Percentiles rank a stretch among this genome's conserved stretches.
Conservation (phyloP, 108 stramenopile species). For the Phaeodactylum tricornutum region DNA sequence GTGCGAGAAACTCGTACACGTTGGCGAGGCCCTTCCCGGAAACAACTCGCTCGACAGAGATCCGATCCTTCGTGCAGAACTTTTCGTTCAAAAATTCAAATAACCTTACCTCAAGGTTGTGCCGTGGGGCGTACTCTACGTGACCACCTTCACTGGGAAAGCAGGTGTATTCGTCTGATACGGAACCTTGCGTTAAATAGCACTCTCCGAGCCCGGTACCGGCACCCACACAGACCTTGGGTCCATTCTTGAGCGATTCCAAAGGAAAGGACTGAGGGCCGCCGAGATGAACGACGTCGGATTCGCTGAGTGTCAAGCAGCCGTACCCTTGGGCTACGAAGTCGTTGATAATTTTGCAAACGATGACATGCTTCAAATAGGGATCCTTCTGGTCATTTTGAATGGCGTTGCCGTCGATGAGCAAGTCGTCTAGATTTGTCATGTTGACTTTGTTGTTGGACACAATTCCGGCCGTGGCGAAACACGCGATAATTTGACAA, state of each 20-base stretch:
- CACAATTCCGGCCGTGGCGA: constrained; percentile 93
- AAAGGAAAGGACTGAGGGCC: constrained; percentile 12
- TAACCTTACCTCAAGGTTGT: constrained; percentile 65
- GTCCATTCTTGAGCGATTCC: constrained; percentile 22
- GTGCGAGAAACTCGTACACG: constrained; percentile 90
- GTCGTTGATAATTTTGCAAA: constrained; percentile 87
- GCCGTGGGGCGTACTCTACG: constrained; percentile 85
- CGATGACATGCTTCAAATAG: constrained; percentile 25
- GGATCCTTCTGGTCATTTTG: constrained; percentile 19
- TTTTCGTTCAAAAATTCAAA: constrained; percentile 54
- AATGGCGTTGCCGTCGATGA: constrained; percentile 62
- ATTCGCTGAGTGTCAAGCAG: constrained; percentile 71
- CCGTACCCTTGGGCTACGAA: constrained; percentile 96
- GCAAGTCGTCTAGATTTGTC: constrained; percentile 66
- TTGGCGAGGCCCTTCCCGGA: constrained; percentile 91
- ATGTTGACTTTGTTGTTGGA: constrained; percentile 61
- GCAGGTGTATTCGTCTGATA: constrained; percentile 57
- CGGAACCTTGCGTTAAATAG: constrained; percentile 67
- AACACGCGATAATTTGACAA: constrained; percentile 48
- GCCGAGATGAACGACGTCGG: constrained; percentile 43
- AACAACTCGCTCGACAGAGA: constrained; percentile 94
- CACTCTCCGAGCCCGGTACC: constrained; percentile 97
- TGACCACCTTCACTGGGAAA: constrained; percentile 97
- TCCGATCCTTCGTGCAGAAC: constrained; percentile 45
- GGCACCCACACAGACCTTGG: constrained; percentile 92